Percentiles rank a stretch among this genome's conserved stretches.
phyloP scores from a whole-genome alignment of 2,329 filamentous ascomycete species.

The Colletotrichum liriopes region DNA sequence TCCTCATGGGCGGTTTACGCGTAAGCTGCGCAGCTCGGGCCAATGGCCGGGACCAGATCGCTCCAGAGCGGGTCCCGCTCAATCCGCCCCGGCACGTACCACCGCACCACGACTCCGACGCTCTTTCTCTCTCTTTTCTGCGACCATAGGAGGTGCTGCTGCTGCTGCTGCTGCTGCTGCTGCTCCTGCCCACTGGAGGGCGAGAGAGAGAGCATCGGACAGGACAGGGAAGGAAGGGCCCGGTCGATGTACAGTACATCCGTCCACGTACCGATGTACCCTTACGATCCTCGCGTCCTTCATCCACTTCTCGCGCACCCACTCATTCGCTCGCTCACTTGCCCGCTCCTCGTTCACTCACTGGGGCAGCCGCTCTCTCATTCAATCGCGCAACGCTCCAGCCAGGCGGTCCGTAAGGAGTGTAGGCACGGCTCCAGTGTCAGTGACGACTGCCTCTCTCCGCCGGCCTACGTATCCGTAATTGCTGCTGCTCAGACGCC shows the following conservation, averaged over 20 bases:
- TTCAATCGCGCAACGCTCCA: neutral
- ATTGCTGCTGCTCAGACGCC: neutral
- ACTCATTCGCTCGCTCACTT: neutral
- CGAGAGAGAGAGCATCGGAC: neutral
- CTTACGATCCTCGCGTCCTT: neutral
- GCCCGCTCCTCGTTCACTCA: too few species aligned
- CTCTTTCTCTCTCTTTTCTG: neutral
- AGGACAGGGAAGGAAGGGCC: neutral
- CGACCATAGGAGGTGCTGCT: too few species aligned
- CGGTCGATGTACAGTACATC: neutral
- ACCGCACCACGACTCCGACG: conserved; percentile 27
- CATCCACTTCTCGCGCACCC: neutral
- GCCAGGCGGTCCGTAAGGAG: neutral
- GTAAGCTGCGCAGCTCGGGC: conserved; percentile 49
- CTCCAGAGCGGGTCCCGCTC: conserved; percentile 32
- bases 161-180: neutral
- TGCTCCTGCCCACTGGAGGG: neutral
- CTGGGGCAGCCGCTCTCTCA: neutral
- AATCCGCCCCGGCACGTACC: conserved; percentile 42
- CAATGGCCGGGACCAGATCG: conserved; percentile 44
- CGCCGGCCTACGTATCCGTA: neutral
- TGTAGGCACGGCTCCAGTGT: neutral
- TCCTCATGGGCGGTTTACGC: conserved; percentile 49
- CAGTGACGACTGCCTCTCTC: conserved; percentile 16
- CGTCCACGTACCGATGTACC: neutral